Evolutionary conservation across 2,329 filamentous ascomycete species (phyloP).

Genomic region (Cytospora leucostoma): DNA sequence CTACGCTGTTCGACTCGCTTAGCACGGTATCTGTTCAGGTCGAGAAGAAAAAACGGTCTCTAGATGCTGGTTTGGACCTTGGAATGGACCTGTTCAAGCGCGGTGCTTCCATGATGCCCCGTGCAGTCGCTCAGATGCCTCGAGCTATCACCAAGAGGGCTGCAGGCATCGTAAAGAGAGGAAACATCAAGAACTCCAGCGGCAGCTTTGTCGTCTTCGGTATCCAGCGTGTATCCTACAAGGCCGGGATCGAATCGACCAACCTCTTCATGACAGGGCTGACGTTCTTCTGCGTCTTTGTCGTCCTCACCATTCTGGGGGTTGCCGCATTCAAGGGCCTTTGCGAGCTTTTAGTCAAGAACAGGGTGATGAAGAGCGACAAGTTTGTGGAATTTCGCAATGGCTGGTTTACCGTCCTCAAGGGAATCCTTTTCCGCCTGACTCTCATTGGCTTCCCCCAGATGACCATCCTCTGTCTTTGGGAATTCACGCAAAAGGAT

Average conservation of each 20-base stretch:
- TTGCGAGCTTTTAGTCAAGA: constrained; percentile 74
- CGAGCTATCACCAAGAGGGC: constrained; percentile 23
- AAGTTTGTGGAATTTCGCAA: constrained; percentile 93
- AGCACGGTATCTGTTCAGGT: constrained; percentile 80
- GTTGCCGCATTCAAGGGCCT: constrained; percentile 79
- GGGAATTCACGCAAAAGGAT: constrained; percentile 87
- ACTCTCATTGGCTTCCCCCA: constrained; percentile 90
- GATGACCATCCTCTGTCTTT: constrained; percentile 86
- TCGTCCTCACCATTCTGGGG: constrained; percentile 70
- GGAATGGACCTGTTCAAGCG: constrained; percentile 55
- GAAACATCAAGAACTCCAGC: constrained; percentile 54
- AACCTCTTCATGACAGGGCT: constrained; percentile 94
- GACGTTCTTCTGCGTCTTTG: constrained; percentile 84
- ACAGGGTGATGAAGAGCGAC: constrained; percentile 77
- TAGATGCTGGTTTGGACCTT: constrained; percentile 31
- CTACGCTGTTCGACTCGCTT: constrained; percentile 74
- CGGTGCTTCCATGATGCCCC: constrained; percentile 53
- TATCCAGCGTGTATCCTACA: constrained; percentile 87
- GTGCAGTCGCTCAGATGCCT: constrained; percentile 37
- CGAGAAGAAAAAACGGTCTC: constrained; percentile 56
- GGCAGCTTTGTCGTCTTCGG: constrained; percentile 70
- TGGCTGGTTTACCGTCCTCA: constrained; percentile 88
- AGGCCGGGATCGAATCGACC: constrained; percentile 79
- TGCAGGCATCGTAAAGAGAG: constrained; percentile 52
- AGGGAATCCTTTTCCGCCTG: constrained; percentile 90